Evolutionary conservation across 2,329 filamentous ascomycete genomes (phyloP).

Genomic region (Diplodia seriata): DNA sequence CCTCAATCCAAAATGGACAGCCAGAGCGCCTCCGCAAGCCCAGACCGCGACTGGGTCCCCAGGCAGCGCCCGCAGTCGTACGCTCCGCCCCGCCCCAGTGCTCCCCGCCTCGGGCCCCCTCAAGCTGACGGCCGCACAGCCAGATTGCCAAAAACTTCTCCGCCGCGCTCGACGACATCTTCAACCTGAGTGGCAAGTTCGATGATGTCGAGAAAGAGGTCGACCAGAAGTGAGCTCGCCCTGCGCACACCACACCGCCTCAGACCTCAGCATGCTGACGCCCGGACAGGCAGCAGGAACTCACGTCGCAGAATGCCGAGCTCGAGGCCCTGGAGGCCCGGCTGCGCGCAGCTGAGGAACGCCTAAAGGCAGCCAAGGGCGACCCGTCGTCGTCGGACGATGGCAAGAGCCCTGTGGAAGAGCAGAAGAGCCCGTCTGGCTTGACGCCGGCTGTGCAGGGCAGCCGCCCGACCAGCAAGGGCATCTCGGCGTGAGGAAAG

Average conservation of each 20-base stretch:
- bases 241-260: constrained; percentile 5
- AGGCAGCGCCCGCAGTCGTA: constrained; percentile 84
- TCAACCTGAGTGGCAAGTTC: constrained; percentile 82
- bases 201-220: constrained; percentile 77
- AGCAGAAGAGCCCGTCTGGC: background rate
- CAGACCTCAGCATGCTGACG: constrained; percentile 18
- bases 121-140: constrained; percentile 55
- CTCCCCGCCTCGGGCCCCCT: constrained; percentile 30
- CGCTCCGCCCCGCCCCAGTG: constrained; percentile 45
- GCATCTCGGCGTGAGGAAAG: constrained; percentile 23
- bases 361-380: constrained; percentile 58
- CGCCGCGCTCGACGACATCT: constrained; percentile 83
- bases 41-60: constrained; percentile 81
- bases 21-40: constrained; percentile 68
- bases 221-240: constrained; percentile 76
- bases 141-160: constrained; percentile 90
- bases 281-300: constrained; percentile 73
- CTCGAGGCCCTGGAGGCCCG: constrained; percentile 85
- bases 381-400: constrained; percentile 38
- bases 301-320: constrained; percentile 76
- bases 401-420: constrained; percentile 14
- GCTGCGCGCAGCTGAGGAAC: constrained; percentile 83
- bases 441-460: constrained; percentile 14
- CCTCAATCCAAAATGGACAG: constrained; percentile 40
- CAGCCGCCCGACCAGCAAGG: constrained; percentile 23